Base-by-base conservation (phyloP, 768 basidiomycete genomes). In the Russula virescens region DNA sequence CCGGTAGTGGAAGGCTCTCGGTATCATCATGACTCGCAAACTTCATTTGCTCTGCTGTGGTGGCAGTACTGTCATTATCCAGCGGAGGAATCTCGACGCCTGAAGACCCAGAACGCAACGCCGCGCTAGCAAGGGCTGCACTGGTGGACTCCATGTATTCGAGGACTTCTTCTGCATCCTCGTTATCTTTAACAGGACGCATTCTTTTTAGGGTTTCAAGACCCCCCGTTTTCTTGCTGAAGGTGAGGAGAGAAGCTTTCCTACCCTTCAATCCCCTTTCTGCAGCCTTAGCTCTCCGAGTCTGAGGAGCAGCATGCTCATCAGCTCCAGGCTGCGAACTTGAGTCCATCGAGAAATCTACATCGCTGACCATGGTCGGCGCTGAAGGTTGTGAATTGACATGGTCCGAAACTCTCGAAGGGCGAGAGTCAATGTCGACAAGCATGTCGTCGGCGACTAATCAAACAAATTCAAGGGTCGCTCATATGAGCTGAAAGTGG, bases 71-170 rank as follows among this genome's bases (percentile, higher is more conserved):
- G 46, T 48, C 46, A 35, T 34, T 23, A 23, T 47, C 31, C 23
- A 31, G 48, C 14, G 42, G 23, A 51, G 34, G 42, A 40, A 38
- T 48, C 46, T 51, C 60, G 52, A 35, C 14, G 38, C 38, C 35
- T 19, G 57, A 58, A 7, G 59, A 19, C 21, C 45, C 50, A 14
- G 60, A 50, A 40, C n/a, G 31, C 28, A 52, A 43, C 5, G 21
- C 46, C 9, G 45, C 23, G 21, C 60, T 57, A 18, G 28, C 54
- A 38, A 53, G 26, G 14, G 50, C 54, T n/a, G 49, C 35, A 21
- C 54, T 62, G 1, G 48, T 52, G n/a, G 67, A 55, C 45, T 58
- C 57, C 7, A 61, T 56, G 42, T 50, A 50, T 16, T 64, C 56
- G 18, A 60, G 47, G 38, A 67, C 54, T 38, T 61, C 56, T 21